A percentile compares a stretch with the other conserved stretches of the same genome.
Evolutionary conservation across 768 basidiomycete species (phyloP).

Genomic region (Boletus coccyginus): DNA sequence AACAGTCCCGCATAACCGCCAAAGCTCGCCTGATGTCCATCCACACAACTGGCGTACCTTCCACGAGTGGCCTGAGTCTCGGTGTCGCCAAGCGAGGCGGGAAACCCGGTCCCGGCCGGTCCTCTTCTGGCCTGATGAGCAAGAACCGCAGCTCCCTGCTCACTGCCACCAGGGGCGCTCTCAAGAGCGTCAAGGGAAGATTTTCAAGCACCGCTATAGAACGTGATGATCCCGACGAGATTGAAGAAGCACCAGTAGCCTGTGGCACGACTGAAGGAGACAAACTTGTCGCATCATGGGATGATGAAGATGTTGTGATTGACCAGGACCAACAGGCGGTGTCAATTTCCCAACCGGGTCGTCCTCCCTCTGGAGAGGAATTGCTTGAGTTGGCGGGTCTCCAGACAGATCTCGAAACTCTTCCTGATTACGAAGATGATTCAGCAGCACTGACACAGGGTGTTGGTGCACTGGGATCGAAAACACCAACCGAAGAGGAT

Average conservation of each 20-base stretch:
- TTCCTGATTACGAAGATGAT: constrained; percentile 62
- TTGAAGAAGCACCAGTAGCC: constrained; percentile 9
- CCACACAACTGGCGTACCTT: constrained; percentile 3
- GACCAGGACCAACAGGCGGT: constrained; percentile 7
- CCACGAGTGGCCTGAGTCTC: constrained; percentile 10
- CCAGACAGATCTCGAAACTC: constrained; percentile 35
- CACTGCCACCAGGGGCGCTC: constrained; percentile 48
- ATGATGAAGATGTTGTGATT: constrained; percentile 16
- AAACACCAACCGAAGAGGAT: constrained; percentile 1
- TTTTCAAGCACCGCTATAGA: constrained; percentile 22
- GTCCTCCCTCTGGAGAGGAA: constrained; percentile 41
- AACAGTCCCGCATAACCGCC: constrained; percentile 43
- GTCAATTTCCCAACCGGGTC: background rate
- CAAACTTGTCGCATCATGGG: constrained; percentile 15
- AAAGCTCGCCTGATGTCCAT: constrained; percentile 45
- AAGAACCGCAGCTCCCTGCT: constrained; percentile 52
- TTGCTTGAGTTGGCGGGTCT: constrained; percentile 52
- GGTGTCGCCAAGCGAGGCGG: constrained; percentile 11
- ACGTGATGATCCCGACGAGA: constrained; percentile 20
- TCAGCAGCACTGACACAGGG: constrained; percentile 11
- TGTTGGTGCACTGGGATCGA: constrained; percentile 5
- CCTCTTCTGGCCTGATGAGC: constrained; percentile 41
- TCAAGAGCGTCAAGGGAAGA: constrained; percentile 51
- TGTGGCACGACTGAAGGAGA: constrained; percentile 1
- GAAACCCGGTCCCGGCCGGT: constrained; percentile 52